Percentiles rank a stretch among this genome's conserved stretches.
Conservation (phyloP, 1,284 basidiomycete species). For the Papiliotrema terrestris region DNA sequence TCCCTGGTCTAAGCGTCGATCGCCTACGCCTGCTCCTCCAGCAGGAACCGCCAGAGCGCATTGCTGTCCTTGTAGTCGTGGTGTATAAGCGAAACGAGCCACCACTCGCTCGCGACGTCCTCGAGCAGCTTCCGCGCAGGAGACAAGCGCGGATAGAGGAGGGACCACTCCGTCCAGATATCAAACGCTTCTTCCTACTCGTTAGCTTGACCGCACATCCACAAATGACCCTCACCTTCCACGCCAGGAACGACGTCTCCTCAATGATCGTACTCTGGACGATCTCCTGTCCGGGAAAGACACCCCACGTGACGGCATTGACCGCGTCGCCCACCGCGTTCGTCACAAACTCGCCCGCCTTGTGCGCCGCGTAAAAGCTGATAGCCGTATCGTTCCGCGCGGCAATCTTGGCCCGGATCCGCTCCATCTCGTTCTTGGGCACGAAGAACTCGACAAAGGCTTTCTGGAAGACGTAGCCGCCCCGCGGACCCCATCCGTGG, state of each 20-base stretch:
- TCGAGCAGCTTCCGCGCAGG: slow-evolving; percentile 71
- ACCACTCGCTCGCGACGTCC: slow-evolving; percentile 65
- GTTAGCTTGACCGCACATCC: background rate
- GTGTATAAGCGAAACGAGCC: slow-evolving; percentile 91
- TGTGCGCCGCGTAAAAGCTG: slow-evolving; percentile 81
- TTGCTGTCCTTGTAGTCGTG: slow-evolving; percentile 83
- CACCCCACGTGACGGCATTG: slow-evolving; percentile 99
- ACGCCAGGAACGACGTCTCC: slow-evolving; percentile 92
- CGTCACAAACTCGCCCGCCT: slow-evolving; percentile 81
- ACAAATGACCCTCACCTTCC: slow-evolving; percentile 64
- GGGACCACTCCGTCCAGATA: slow-evolving; percentile 94
- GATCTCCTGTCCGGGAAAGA: slow-evolving; percentile 97
- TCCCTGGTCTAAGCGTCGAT: background rate
- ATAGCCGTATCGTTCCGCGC: slow-evolving; percentile 61
- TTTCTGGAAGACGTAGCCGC: slow-evolving; percentile 96
- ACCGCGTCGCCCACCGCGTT: slow-evolving; percentile 90
- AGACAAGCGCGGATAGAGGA: slow-evolving; percentile 74
- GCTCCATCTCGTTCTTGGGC: slow-evolving; percentile 59
- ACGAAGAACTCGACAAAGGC: slow-evolving; percentile 97
- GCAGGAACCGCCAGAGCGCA: slow-evolving; percentile 83
- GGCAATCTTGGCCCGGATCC: slow-evolving; percentile 60
- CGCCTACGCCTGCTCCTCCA: slow-evolving; percentile 36
- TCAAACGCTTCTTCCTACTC: slow-evolving; percentile 89
- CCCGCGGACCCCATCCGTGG: slow-evolving; percentile 88
- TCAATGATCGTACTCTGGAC: slow-evolving; percentile 98